phyloP scores from a whole-genome alignment of 306 rosid species.

The Purshia tridentata region DNA sequence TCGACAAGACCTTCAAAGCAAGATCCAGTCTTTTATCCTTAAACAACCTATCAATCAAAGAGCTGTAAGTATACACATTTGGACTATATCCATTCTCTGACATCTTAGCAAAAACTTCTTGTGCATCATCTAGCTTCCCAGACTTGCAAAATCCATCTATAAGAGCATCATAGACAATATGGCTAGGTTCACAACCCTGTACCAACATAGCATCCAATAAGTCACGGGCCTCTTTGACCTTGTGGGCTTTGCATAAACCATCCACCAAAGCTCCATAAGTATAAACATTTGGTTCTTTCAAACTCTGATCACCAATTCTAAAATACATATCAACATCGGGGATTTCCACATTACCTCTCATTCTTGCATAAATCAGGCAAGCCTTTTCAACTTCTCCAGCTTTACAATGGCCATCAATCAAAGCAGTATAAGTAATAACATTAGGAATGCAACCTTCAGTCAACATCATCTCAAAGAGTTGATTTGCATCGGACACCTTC shows the following conservation, averaged over 20 bases:
- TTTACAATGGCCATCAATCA: conserved; percentile 84
- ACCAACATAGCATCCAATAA: conserved; percentile 60
- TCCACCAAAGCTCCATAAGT: conserved; percentile 87
- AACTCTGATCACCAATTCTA: conserved; percentile 35
- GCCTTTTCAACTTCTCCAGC: conserved; percentile 78
- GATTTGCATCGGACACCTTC: conserved; percentile 57
- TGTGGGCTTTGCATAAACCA: conserved; percentile 87
- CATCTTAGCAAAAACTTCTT: conserved; percentile 74
- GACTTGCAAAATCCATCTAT: conserved; percentile 84
- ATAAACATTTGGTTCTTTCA: conserved; percentile 56
- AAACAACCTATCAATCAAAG: conserved; percentile 72
- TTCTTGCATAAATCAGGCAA: conserved; percentile 67
- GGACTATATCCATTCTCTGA: conserved; percentile 69
- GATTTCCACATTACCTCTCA: conserved; percentile 56
- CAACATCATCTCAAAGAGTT: conserved; percentile 74
- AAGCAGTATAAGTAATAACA: conserved; percentile 70
- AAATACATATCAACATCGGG: conserved; percentile 72
- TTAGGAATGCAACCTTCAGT: conserved; percentile 72
- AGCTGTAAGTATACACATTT: conserved; percentile 73
- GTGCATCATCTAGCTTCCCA: conserved; percentile 78
- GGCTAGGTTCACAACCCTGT: conserved; percentile 72
- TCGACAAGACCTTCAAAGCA: conserved; percentile 72
- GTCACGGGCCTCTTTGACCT: conserved; percentile 61
- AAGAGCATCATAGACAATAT: conserved; percentile 73
- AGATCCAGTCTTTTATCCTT: conserved; percentile 76